Percentiles rank a stretch among this genome's conserved stretches.
phyloP scores from a whole-genome alignment of 805 yeast genomes.

The Teunomyces funiuensis region DNA sequence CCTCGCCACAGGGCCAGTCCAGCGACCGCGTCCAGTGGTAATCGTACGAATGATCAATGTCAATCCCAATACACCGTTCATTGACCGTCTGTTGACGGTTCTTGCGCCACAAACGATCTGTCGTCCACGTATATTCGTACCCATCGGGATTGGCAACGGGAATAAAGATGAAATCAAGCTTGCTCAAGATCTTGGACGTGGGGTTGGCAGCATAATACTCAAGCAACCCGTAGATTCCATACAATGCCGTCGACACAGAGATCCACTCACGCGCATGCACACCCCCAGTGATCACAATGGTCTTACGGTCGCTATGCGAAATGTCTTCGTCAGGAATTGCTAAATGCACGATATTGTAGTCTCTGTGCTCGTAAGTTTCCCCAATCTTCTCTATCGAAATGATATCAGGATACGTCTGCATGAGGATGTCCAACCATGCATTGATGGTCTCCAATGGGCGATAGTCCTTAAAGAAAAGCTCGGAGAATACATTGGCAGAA shows the following conservation, averaged over 20 bases:
- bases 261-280: conserved; percentile 93
- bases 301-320: conserved; percentile 43
- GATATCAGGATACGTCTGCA: conserved; percentile 61
- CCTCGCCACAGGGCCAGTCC: conserved; percentile 79
- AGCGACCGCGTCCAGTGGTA: conserved; percentile 64
- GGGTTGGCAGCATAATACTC: conserved; percentile 31
- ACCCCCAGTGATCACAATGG: conserved; percentile 79
- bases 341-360: conserved; percentile 64
- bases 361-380: conserved; percentile 71
- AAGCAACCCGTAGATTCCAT: conserved; percentile 43
- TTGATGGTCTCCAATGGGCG: conserved; percentile 67
- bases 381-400: conserved; percentile 71
- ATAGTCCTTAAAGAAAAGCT: conserved; percentile 68
- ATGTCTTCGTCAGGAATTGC: conserved; percentile 45
- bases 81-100: conserved; percentile 72
- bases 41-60: conserved; percentile 81
- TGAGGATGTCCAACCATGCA: conserved; percentile 66
- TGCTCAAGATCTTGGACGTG: conserved; percentile 45
- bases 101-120: conserved; percentile 85
- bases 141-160: conserved; percentile 94
- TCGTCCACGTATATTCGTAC: conserved; percentile 76
- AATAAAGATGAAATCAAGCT: conserved; percentile 69
- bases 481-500: conserved; percentile 28
- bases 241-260: conserved; percentile 67
- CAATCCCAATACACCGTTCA: conserved; percentile 76